Conservation (phyloP, 345 rosid genomes). For the Pelargonium nanum region DNA sequence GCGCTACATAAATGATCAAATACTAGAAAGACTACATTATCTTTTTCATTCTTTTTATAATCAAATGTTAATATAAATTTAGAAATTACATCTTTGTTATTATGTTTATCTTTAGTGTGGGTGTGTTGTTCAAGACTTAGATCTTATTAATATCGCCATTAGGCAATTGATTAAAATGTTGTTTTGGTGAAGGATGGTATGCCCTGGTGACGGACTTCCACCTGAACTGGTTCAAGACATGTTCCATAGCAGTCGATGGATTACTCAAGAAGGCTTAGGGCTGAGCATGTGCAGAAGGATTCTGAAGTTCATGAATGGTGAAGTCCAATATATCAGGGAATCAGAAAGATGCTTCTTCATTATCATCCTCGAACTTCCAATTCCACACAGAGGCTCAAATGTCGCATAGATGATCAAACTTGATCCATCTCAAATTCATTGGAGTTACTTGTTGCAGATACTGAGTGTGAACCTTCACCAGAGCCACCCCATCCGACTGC, state of each 20-base stretch:
- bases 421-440: too few species aligned
- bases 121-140: too few species aligned
- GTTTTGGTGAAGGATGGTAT: slow-evolving; percentile 55
- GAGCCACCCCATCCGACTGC: too few species aligned
- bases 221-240: slow-evolving; percentile 86
- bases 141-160: background rate
- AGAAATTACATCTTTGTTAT: too few species aligned
- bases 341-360: slow-evolving; percentile 68
- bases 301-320: slow-evolving; percentile 78
- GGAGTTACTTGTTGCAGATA: too few species aligned
- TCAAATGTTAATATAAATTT: too few species aligned
- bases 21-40: too few species aligned
- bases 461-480: too few species aligned
- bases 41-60: too few species aligned
- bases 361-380: slow-evolving; percentile 59
- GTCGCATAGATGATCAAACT: background rate
- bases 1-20: too few species aligned
- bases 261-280: slow-evolving; percentile 78
- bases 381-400: slow-evolving; percentile 25
- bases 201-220: slow-evolving; percentile 92
- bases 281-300: slow-evolving; percentile 90
- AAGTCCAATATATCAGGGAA: slow-evolving; percentile 81
- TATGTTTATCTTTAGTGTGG: too few species aligned
- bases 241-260: slow-evolving; percentile 77
- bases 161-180: background rate